A percentile compares a stretch with the other conserved stretches of the same genome.
phyloP scores from a whole-genome alignment of 2,329 filamentous ascomycete species.

The Ascochyta fabae region DNA sequence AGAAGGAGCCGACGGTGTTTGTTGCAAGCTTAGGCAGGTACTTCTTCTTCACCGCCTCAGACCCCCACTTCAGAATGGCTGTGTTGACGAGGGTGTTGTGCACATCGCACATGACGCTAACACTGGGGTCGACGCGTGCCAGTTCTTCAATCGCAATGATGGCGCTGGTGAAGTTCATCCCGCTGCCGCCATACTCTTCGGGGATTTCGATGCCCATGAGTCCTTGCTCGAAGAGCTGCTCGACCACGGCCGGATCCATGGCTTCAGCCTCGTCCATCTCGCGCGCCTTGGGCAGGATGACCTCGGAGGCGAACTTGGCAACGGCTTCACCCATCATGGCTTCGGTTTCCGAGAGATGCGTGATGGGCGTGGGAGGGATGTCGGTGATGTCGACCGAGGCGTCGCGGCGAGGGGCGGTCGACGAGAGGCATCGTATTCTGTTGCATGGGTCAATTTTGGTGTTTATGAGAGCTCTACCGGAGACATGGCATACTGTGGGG shows the following conservation, averaged over 20 bases:
- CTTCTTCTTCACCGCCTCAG: constrained; percentile 76
- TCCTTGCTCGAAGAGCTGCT: constrained; percentile 95
- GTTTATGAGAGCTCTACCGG: neutral
- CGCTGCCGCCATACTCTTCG: constrained; percentile 93
- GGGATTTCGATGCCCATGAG: constrained; percentile 98
- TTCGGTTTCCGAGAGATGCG: constrained; percentile 90
- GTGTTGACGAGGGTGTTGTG: constrained; percentile 99
- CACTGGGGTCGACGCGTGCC: constrained; percentile 89
- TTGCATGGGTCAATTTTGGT: neutral
- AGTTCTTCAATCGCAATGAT: constrained; percentile 98
- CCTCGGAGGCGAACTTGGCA: constrained; percentile 86
- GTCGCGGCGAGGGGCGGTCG: constrained; percentile 47
- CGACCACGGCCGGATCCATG: constrained; percentile 88
- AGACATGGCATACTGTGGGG: constrained; percentile 39
- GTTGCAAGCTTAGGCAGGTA: constrained; percentile 92
- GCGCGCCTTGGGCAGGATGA: constrained; percentile 87
- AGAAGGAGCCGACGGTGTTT: constrained; percentile 87
- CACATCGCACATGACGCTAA: constrained; percentile 93
- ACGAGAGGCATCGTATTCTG: constrained; percentile 53
- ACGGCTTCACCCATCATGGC: constrained; percentile 87
- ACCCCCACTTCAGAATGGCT: constrained; percentile 84
- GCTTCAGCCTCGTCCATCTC: constrained; percentile 97
- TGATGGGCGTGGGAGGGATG: constrained; percentile 88
- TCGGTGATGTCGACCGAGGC: constrained; percentile 65
- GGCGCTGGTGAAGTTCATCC: constrained; percentile 98